Evolutionary conservation across 495 filamentous ascomycete species (phyloP).

Genomic region (Neurospora sp.): DNA sequence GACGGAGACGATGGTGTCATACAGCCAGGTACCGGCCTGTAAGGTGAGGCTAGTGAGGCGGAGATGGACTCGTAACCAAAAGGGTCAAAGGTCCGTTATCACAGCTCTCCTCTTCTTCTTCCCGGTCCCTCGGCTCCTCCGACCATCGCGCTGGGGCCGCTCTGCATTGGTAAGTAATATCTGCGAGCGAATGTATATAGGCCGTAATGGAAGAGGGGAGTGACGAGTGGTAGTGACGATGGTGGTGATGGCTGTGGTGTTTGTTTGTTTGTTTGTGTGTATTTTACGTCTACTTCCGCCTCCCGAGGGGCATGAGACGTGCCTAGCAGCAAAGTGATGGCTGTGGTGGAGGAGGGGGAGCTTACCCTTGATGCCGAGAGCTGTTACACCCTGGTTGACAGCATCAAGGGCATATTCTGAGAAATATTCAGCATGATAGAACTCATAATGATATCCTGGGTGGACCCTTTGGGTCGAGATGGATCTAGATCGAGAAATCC

Average conservation of each 20-base stretch:
- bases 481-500: neutral
- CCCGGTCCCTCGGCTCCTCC: neutral
- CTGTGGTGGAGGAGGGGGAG: constrained; percentile 1
- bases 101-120: neutral
- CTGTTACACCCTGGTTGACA: constrained; percentile 97
- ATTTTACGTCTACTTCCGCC: too few species aligned
- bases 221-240: neutral
- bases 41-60: neutral
- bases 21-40: constrained; percentile 31
- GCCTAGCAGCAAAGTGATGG: too few species aligned
- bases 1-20: constrained; percentile 27
- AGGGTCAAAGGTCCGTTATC: neutral
- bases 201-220: neutral
- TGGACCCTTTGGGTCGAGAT: neutral
- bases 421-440: constrained; percentile 4
- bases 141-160: neutral
- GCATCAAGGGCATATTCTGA: constrained; percentile 98
- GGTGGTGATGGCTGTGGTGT: neutral
- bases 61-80: neutral
- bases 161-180: neutral
- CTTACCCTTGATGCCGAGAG: constrained; percentile 93
- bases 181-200: neutral
- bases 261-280: too few species aligned
- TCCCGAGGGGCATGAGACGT: too few species aligned
- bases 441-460: neutral